phyloP scores from a whole-genome alignment of 2,329 filamentous ascomycete genomes.

The Exophiala phaeomuriformis region DNA sequence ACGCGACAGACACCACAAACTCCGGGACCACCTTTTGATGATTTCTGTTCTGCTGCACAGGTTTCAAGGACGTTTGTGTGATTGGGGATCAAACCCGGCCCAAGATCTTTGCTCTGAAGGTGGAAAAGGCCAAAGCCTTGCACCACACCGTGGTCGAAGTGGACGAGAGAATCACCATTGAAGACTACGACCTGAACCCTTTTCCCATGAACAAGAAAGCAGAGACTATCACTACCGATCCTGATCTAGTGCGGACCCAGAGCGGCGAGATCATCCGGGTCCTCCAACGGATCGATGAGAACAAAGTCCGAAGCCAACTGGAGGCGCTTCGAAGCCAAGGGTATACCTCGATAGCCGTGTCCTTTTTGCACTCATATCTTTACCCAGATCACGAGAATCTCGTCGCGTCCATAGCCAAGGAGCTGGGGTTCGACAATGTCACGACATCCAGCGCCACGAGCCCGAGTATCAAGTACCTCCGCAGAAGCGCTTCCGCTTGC shows the following conservation, averaged over 20 bases:
- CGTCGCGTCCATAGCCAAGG: constrained; percentile 65
- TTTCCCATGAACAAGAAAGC: background rate
- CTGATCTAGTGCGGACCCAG: constrained; percentile 43
- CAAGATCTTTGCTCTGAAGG: constrained; percentile 32
- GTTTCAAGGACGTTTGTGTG: background rate
- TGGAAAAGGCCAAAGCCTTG: constrained; percentile 69
- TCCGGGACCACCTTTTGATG: background rate
- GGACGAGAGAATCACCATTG: constrained; percentile 30
- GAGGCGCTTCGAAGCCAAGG: constrained; percentile 40
- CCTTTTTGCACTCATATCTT: constrained; percentile 71
- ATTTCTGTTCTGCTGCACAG: background rate
- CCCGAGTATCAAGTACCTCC: constrained; percentile 79
- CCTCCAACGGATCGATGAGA: constrained; percentile 50
- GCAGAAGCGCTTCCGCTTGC: constrained; percentile 68
- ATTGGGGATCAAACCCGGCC: background rate
- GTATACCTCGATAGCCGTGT: constrained; percentile 4
- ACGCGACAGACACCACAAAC: background rate
- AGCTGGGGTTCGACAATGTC: constrained; percentile 71
- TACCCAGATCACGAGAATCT: constrained; percentile 76
- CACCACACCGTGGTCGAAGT: constrained; percentile 28
- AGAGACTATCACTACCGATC: constrained; percentile 1
- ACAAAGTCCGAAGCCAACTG: constrained; percentile 49
- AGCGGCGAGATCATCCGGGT: constrained; percentile 35
- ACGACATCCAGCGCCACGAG: constrained; percentile 72
- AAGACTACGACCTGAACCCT: constrained; percentile 25